A percentile compares a stretch with the other conserved stretches of the same genome.
These are phyloP conservation scores for Solanum dulcamara DNA, from an alignment of 257 asterid genomes.

Conservation along the genomic window DNA sequence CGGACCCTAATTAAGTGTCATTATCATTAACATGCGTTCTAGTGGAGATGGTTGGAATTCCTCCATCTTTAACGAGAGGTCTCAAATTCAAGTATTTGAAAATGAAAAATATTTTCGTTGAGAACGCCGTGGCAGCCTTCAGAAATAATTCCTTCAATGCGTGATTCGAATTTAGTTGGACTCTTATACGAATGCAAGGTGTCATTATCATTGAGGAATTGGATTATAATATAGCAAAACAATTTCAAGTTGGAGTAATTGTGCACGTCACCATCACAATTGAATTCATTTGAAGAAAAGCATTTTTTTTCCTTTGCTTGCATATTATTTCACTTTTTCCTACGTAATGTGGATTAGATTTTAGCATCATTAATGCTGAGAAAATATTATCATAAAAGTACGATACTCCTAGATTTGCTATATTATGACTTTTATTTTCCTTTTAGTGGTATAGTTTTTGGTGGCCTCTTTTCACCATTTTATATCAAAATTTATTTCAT, in stretches of 20 bases:
- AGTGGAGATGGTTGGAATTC: not conserved
- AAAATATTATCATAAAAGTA: constrained; percentile 16
- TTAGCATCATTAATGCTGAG: constrained; percentile 20
- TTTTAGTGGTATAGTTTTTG: constrained; percentile 18
- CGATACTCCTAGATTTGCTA: constrained; percentile 23
- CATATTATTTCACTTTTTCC: not conserved
- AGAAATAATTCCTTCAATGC: not conserved
- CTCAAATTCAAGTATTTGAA: accelerated
- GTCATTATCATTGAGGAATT: not conserved
- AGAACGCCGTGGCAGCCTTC: accelerated
- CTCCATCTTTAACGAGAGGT: not conserved
- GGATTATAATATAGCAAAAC: not conserved
- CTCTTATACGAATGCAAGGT: not conserved
- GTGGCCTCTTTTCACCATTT: not conserved
- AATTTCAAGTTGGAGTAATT: not conserved
- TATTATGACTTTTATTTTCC: not conserved
- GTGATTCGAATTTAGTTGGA: not conserved
- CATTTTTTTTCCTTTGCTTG: not conserved
- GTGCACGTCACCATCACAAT: not conserved
- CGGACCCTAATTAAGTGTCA: too few relatives aligned
- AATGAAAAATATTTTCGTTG: accelerated
- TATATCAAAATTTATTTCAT: constrained; percentile 16
- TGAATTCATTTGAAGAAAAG: not conserved
- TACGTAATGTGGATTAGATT: constrained; percentile 26
- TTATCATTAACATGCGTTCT: not conserved